Evolutionary conservation across 2,329 filamentous ascomycete species (phyloP), one percentile per base, ranked within the genome.

Genomic region (Calcarisporium arbuscula): DNA sequence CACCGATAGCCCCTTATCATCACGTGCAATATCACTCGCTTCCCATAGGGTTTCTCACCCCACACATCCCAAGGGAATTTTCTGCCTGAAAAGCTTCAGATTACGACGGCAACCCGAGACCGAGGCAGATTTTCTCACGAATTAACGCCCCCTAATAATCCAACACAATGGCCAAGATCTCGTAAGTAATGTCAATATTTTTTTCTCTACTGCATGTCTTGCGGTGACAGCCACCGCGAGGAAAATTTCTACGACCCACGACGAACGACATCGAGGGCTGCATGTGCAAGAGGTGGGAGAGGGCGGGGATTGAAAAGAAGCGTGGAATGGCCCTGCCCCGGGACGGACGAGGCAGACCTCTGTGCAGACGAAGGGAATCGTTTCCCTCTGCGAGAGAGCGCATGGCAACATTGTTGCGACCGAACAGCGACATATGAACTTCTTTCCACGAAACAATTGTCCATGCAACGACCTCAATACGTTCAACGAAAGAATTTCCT

Each of bases 101-200:
- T 54, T 49, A 57, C 53, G 53, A 60, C 53, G 51, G 53, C 52
- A 55, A 49, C 48, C 50, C 49, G 53, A 54, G 51, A 58, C 49
- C 51, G n/a, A 52, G 57, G 56, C 51, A 58, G 49, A 49, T 52
- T 41, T 56, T 48, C 45, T 51, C 44, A 58, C 56, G 56, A 60
- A 57, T 49, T 55, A 60, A 62, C 60, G 58, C 54, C 60, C 31
- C 54, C 52, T 57, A 53, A 58, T 54, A 62, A 61, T 61, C 65
- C 62, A 61, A 66, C 61, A 68, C 63, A 74, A 78, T 78, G 74
- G 74, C 73, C 64, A 78, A 78, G 66, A 56, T 70, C 51, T 76
- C 72, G 74, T 78, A 70, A 68, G 74, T 76, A 34, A 26, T 39
- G 19, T 39, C 25, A 32, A 41, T 40, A 19, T 49, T 40, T 47